Conservation (phyloP, 495 filamentous ascomycete species). For the Xylaria curta region DNA sequence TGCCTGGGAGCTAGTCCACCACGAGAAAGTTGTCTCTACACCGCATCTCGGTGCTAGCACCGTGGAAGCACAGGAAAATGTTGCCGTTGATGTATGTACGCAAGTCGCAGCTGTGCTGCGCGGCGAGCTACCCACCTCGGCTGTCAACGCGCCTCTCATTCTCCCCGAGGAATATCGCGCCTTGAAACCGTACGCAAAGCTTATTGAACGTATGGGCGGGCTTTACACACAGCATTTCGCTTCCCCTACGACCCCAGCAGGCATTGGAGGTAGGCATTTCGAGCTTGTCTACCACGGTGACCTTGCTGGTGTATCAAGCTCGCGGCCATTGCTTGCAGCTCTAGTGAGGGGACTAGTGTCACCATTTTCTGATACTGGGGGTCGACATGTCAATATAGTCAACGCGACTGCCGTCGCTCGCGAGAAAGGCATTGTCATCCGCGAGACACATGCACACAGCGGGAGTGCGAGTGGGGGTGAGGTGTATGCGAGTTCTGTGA, state of each 20-base stretch:
- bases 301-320: slow-evolving; percentile 66
- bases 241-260: slow-evolving; percentile 27
- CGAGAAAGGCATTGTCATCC: slow-evolving; percentile 72
- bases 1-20: slow-evolving; percentile 61
- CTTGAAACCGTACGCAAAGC: slow-evolving; percentile 70
- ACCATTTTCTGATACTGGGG: slow-evolving; percentile 62
- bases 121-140: slow-evolving; percentile 69
- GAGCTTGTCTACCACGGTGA: slow-evolving; percentile 73
- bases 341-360: slow-evolving; percentile 71
- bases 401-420: slow-evolving; percentile 72
- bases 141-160: slow-evolving; percentile 76
- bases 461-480: slow-evolving; percentile 9
- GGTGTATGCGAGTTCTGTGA: slow-evolving; percentile 67
- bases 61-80: slow-evolving; percentile 79
- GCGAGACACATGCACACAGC: slow-evolving; percentile 60
- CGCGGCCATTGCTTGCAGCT: slow-evolving; percentile 72
- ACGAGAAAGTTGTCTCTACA: slow-evolving; percentile 70
- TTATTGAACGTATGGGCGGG: slow-evolving; percentile 72
- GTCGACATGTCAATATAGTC: slow-evolving; percentile 74
- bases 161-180: slow-evolving; percentile 73
- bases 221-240: slow-evolving; percentile 75
- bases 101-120: slow-evolving; percentile 72
- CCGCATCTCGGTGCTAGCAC: slow-evolving; percentile 77
- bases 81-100: slow-evolving; percentile 73
- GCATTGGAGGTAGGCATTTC: slow-evolving; percentile 62